Evolutionary conservation across 768 basidiomycete species (phyloP).

Genomic region (Russula virescens): DNA sequence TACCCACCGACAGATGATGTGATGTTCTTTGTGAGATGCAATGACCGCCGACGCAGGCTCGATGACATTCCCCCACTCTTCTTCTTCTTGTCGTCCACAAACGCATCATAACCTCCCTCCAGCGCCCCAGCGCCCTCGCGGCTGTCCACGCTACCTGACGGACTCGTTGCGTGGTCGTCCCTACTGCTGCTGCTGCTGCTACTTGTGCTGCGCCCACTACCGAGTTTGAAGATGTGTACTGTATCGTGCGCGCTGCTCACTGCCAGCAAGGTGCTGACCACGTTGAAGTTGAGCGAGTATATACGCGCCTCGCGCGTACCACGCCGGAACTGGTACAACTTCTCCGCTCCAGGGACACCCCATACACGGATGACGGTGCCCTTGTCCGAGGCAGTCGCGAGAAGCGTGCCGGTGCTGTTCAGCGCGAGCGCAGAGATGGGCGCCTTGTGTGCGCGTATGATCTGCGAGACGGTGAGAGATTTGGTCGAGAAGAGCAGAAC

Average conservation of each 20-base stretch:
- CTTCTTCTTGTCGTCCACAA: conserved; percentile 70
- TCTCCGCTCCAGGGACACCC: conserved; percentile 84
- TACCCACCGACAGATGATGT: conserved; percentile 80
- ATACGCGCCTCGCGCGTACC: conserved; percentile 86
- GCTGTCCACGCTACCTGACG: conserved; percentile 61
- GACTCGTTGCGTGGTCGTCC: conserved; percentile 43
- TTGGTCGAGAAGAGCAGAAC: conserved; percentile 94
- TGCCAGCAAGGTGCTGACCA: conserved; percentile 73
- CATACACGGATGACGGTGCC: conserved; percentile 98
- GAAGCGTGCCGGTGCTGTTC: conserved; percentile 79
- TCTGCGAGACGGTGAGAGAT: conserved; percentile 86
- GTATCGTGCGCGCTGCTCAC: conserved; percentile 92
- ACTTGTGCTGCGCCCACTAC: conserved; percentile 31
- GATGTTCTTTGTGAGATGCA: conserved; percentile 69
- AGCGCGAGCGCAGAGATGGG: conserved; percentile 85
- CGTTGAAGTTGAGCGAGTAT: conserved; percentile 81
- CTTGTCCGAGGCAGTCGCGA: conserved; percentile 91
- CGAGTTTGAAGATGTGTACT: conserved; percentile 93
- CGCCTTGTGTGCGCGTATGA: conserved; percentile 94
- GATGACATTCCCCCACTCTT: conserved; percentile 47
- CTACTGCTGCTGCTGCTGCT: conserved; percentile 24
- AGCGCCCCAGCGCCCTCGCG: conserved; percentile 51
- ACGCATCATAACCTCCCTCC: conserved; percentile 83
- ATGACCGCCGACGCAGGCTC: conserved; percentile 58
- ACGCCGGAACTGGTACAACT: conserved; percentile 90